Conservation (phyloP, 352 stramenopile species). For the Pythium guiyangense region DNA sequence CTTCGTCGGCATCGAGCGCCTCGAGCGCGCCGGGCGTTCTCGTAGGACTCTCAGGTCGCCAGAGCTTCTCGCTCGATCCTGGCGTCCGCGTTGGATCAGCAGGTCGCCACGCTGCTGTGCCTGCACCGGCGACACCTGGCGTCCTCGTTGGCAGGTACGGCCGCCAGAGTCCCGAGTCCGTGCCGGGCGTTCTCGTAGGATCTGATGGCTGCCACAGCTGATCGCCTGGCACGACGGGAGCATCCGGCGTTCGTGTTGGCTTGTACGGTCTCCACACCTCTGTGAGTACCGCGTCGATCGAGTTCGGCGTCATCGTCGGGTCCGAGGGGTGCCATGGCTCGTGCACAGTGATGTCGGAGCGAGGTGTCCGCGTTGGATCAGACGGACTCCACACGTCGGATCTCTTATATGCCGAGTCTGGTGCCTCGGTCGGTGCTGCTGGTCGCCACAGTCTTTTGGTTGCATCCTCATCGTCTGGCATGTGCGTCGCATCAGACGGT, state of each 20-base stretch:
- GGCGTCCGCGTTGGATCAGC: background rate
- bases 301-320: background rate
- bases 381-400: background rate
- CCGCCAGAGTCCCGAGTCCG: too few relatives aligned
- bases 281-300: too few relatives aligned
- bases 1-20: background rate
- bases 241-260: background rate
- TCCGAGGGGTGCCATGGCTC: background rate
- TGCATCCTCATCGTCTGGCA: background rate
- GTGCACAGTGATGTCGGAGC: background rate
- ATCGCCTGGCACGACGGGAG: background rate
- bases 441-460: background rate
- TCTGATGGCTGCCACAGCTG: background rate
- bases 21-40: background rate
- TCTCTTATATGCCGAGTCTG: background rate
- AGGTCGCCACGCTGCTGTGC: too few relatives aligned
- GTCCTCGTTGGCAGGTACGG: too few relatives aligned
- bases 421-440: background rate
- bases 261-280: background rate
- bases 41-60: background rate
- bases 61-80: conserved; percentile 1
- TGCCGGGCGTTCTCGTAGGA: background rate
- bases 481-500: background rate
- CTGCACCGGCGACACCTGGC: too few relatives aligned
- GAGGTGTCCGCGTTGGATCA: background rate